Evolutionary conservation across 2,329 filamentous ascomycete genomes (phyloP), one percentile per base, ranked within the genome.

Genomic region (Amauroascus verrucosus): DNA sequence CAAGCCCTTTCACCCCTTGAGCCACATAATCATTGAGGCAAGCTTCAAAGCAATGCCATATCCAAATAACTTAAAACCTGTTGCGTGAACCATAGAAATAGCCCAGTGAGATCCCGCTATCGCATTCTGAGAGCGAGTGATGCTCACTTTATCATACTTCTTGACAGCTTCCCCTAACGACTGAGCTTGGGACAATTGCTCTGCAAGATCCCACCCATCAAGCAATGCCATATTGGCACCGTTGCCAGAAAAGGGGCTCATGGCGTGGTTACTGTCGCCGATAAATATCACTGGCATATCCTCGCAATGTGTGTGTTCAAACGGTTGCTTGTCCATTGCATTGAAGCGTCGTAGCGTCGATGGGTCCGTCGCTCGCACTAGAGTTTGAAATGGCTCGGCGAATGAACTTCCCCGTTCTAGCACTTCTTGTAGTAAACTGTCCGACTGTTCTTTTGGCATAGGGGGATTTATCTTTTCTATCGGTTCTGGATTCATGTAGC

Each of bases 261-360:
- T 65, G 1, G 75, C 74, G 58, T 78, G 75, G 56, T 78, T 77
- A 52, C 67, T 67, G 57, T 78, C 75, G 9, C 76, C 76, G 20
- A 78, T 72, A 48, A 74, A 77, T 8, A 77, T 60, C 6, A 74
- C 64, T 22, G 43, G 50, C 18, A 53, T 38, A 11, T 61, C 45
- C n/a, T 56, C 53, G 13, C 45, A 48, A 14, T 63, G 44, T 6
- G 62, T 57, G 43, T 77, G 73, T 0, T 56, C 6, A 54, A 77
- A 76, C 0, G 74, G 69, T 40, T 60, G 52, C 58, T 76, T 77
- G 57, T 77, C 74, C 54, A 64, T 65, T 0, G 70, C 70, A 37
- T 72, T 73, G 48, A 74, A 65, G 14, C 66, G 59, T 53, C 70
- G 63, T 9, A 72, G 61, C 0, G 70, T 68, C 22, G 60, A 59